phyloP scores from a whole-genome alignment of 805 yeast species.

The Isabelozyma rhagii region DNA sequence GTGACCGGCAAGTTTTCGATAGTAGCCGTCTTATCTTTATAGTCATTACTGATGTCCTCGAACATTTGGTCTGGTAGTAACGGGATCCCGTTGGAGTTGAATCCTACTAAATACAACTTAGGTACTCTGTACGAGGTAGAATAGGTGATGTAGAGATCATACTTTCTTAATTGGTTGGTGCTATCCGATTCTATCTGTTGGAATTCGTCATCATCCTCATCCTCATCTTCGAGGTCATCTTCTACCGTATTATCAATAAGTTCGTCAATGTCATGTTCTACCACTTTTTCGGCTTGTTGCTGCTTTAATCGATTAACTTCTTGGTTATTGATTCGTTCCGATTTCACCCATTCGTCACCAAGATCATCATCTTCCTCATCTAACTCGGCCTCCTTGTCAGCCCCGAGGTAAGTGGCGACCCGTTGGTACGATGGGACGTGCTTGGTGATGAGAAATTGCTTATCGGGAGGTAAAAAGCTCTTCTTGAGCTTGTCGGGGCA shows the following conservation, averaged over 20 bases:
- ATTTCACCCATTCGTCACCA: slow-evolving; percentile 61
- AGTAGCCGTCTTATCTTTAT: slow-evolving; percentile 93
- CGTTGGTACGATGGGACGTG: slow-evolving; percentile 86
- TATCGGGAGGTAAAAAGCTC: slow-evolving; percentile 79
- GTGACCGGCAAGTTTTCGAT: slow-evolving; percentile 89
- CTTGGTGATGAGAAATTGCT: slow-evolving; percentile 82
- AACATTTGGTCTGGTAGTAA: slow-evolving; percentile 87
- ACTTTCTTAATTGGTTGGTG: slow-evolving; percentile 54
- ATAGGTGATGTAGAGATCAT: slow-evolving; percentile 87
- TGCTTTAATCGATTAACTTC: slow-evolving; percentile 5
- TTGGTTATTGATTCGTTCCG: slow-evolving; percentile 7
- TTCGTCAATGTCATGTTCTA: slow-evolving; percentile 44
- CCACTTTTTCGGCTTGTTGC: slow-evolving; percentile 7
- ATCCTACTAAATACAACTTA: slow-evolving; percentile 88
- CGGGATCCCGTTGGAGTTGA: slow-evolving; percentile 78
- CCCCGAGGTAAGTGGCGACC: slow-evolving; percentile 53
- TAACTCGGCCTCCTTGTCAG: slow-evolving; percentile 35
- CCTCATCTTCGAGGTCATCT: slow-evolving; percentile 23
- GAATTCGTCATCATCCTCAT: slow-evolving; percentile 29
- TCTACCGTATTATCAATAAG: slow-evolving; percentile 42
- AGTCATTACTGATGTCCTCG: slow-evolving; percentile 89
- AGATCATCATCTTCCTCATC: slow-evolving; percentile 29
- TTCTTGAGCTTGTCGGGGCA: slow-evolving; percentile 38
- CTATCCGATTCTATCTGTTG: slow-evolving; percentile 25
- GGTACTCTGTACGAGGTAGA: slow-evolving; percentile 96